These are phyloP conservation scores for Dendrothele bispora DNA, from an alignment of 768 basidiomycete genomes.

Conservation along the genomic window DNA sequence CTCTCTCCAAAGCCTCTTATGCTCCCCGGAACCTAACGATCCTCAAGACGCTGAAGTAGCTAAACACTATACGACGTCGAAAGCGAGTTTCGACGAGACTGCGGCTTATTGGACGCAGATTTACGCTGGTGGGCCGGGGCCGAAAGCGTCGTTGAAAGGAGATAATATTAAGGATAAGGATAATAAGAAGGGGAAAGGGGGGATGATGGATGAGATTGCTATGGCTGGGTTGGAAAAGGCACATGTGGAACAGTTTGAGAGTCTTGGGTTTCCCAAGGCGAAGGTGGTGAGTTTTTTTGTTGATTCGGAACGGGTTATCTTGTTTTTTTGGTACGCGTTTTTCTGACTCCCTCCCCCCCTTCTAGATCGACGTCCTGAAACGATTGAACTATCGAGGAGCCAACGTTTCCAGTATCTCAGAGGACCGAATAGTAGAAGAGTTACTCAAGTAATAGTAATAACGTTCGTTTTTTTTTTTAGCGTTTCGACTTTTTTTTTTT, in stretches of 20 bases:
- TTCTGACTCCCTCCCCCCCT: background rate
- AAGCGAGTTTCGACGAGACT: constrained; percentile 85
- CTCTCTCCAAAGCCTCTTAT: constrained; percentile 89
- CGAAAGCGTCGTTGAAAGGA: constrained; percentile 40
- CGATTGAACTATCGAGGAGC: constrained; percentile 84
- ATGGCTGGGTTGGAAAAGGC: constrained; percentile 81
- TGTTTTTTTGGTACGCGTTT: too few species aligned
- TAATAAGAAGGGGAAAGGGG: constrained; percentile 49
- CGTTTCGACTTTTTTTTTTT: too few species aligned
- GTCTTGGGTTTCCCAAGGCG: constrained; percentile 75
- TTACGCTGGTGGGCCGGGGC: constrained; percentile 77
- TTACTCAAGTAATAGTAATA: constrained; percentile 70
- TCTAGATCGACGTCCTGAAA: constrained; percentile 85
- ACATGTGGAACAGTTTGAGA: constrained; percentile 83
- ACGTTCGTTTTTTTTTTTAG: too few species aligned
- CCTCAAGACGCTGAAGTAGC: constrained; percentile 98
- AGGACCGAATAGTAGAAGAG: constrained; percentile 86
- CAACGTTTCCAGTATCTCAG: constrained; percentile 76
- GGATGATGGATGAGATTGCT: constrained; percentile 53
- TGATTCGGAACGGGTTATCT: too few species aligned
- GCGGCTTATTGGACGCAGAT: constrained; percentile 93
- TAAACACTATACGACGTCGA: constrained; percentile 92
- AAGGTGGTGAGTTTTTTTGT: constrained; percentile 85
- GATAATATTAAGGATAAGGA: constrained; percentile 37
- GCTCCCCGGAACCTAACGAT: constrained; percentile 93